These are phyloP conservation scores for Fagus crenata DNA, from an alignment of 306 rosid species.

Conservation along the genomic window DNA sequence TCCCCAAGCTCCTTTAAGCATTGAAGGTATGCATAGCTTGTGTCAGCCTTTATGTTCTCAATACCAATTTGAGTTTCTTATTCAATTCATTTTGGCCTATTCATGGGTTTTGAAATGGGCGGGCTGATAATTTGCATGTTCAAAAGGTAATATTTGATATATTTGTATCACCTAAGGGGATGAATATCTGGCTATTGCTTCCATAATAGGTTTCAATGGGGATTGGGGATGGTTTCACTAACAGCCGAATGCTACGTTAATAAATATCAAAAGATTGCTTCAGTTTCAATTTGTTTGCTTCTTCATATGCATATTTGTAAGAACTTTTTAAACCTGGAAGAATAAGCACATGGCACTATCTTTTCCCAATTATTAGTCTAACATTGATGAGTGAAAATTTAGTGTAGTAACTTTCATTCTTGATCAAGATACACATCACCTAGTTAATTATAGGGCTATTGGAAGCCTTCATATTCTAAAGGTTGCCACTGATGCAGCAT, in stretches of 20 bases:
- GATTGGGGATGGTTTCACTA: too few species aligned
- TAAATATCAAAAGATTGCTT: neutral
- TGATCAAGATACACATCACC: neutral
- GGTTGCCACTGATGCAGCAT: neutral
- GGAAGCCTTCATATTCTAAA: neutral
- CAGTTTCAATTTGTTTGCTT: neutral
- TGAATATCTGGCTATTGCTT: neutral
- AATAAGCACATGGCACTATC: neutral
- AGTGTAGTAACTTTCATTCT: neutral
- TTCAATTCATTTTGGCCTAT: neutral
- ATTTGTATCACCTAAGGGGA: neutral
- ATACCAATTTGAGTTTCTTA: neutral
- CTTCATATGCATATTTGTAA: neutral
- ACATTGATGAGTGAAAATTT: neutral
- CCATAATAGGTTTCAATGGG: neutral
- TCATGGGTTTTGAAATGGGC: neutral
- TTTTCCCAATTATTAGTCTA: neutral
- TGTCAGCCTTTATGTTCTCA: conserved; percentile 6
- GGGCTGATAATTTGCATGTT: neutral
- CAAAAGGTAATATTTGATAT: neutral
- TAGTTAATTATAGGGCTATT: neutral
- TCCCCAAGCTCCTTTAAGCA: conserved; percentile 71
- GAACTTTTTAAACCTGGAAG: neutral
- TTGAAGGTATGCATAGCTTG: conserved; percentile 61
- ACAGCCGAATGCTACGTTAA: too few species aligned